Conservation (phyloP, 2,329 filamentous ascomycete species). For the Xylariaceae sp. region DNA sequence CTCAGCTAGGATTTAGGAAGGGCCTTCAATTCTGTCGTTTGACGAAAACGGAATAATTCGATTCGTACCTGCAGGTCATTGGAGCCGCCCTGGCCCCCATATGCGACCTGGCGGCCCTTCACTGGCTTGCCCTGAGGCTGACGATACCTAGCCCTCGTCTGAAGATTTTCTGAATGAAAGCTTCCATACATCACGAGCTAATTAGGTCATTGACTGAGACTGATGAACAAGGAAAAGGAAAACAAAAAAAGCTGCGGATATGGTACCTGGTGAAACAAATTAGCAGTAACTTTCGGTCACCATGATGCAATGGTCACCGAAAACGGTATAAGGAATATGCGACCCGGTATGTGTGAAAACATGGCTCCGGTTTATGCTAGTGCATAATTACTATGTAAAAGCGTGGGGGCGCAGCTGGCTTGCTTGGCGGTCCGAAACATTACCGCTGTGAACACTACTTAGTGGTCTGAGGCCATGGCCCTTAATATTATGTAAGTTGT, state of each 20-base stretch:
- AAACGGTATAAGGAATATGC: slow-evolving; percentile 8
- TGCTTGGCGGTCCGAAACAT: slow-evolving; percentile 6
- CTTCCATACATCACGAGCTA: too few species aligned
- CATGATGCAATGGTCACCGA: slow-evolving; percentile 16
- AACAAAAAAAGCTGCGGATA: too few species aligned
- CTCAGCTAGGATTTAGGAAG: too few species aligned
- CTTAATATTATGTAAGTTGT: not conserved
- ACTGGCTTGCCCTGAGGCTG: slow-evolving; percentile 21
- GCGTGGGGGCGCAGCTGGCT: not conserved
- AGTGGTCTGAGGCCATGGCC: too few species aligned
- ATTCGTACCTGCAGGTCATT: slow-evolving; percentile 26
- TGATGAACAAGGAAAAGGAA: not conserved
- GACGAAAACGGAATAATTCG: too few species aligned
- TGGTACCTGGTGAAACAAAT: slow-evolving; percentile 10
- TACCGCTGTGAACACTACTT: too few species aligned
- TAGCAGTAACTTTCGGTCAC: slow-evolving; percentile 22
- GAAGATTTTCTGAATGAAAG: too few species aligned
- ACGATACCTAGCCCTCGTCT: slow-evolving; percentile 9
- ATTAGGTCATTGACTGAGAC: not conserved
- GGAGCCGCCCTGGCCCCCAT: slow-evolving; percentile 16
- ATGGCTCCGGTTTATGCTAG: slow-evolving; percentile 15
- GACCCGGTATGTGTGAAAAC: not conserved
- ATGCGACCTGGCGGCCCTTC: slow-evolving; percentile 23
- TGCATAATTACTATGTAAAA: not conserved
- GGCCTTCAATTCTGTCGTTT: slow-evolving; percentile 5